Evolutionary conservation across 805 yeast species (phyloP).

Genomic region (Lachancea sp.): DNA sequence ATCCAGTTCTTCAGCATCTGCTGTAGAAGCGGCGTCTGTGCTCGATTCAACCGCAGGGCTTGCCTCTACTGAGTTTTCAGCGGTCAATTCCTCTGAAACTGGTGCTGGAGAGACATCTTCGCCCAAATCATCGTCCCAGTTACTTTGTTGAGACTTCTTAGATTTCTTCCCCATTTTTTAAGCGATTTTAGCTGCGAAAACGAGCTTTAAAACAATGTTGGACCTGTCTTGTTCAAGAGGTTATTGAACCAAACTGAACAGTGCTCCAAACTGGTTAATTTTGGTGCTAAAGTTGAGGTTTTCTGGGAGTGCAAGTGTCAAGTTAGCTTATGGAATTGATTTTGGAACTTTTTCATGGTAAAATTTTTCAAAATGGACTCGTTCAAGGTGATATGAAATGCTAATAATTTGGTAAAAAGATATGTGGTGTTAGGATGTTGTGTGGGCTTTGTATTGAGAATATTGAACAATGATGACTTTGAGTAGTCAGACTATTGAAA

Average conservation of each 20-base stretch:
- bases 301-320: background rate
- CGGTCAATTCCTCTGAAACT: slow-evolving; percentile 42
- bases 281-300: background rate
- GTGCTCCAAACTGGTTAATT: no score
- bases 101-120: slow-evolving; percentile 35
- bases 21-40: slow-evolving; percentile 10
- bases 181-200: no score
- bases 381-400: background rate
- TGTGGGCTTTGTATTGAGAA: no score
- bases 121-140: slow-evolving; percentile 74
- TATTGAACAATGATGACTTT: no score
- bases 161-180: slow-evolving; percentile 41
- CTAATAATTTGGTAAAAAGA: no score
- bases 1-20: slow-evolving; percentile 41
- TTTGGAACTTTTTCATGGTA: background rate
- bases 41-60: slow-evolving; percentile 25
- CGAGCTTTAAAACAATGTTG: background rate
- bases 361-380: background rate
- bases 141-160: slow-evolving; percentile 65
- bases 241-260: no score
- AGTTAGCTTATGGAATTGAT: no score
- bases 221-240: background rate
- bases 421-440: no score
- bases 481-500: no score
- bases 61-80: slow-evolving; percentile 35